A percentile compares a stretch with the other conserved stretches of the same genome.
Evolutionary conservation across 805 yeast species (phyloP).

Genomic region (Kodamaea leandrae): DNA sequence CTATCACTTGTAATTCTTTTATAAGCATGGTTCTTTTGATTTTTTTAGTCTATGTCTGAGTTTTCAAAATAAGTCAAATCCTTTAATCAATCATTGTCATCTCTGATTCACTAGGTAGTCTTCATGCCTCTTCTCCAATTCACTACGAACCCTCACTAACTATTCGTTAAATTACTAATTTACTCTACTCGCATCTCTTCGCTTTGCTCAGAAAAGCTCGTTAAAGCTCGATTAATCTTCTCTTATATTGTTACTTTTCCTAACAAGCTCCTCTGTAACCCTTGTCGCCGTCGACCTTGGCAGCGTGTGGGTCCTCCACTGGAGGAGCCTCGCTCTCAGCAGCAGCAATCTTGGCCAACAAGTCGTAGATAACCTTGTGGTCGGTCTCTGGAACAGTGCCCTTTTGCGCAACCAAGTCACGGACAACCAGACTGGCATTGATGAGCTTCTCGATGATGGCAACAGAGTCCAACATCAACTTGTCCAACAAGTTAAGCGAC

Average conservation of each 20-base stretch:
- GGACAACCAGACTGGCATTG: slow-evolving; percentile 44
- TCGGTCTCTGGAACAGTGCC: slow-evolving; percentile 23
- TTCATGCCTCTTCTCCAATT: too few species aligned
- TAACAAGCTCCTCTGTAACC: slow-evolving; percentile 39
- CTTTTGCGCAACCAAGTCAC: slow-evolving; percentile 19
- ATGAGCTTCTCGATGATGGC: slow-evolving; percentile 52
- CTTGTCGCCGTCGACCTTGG: slow-evolving; percentile 23
- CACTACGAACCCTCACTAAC: too few species aligned
- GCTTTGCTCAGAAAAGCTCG: too few species aligned
- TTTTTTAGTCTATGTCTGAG: too few species aligned
- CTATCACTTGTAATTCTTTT: too few species aligned
- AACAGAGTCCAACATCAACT: slow-evolving; percentile 54
- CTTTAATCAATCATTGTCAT: too few species aligned
- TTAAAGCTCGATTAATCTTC: too few species aligned
- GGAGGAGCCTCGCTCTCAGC: slow-evolving; percentile 39
- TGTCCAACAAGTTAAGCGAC: slow-evolving; percentile 43
- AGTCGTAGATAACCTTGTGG: slow-evolving; percentile 41
- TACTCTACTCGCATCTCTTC: too few species aligned
- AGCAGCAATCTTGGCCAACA: slow-evolving; percentile 54
- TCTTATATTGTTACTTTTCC: background rate
- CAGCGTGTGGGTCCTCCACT: background rate
- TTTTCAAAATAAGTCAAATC: too few species aligned
- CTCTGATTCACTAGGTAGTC: too few species aligned
- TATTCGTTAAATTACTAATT: too few species aligned
- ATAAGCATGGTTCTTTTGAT: too few species aligned